Conservation (phyloP, 306 rosid genomes). For the Trifolium subterraneum region DNA sequence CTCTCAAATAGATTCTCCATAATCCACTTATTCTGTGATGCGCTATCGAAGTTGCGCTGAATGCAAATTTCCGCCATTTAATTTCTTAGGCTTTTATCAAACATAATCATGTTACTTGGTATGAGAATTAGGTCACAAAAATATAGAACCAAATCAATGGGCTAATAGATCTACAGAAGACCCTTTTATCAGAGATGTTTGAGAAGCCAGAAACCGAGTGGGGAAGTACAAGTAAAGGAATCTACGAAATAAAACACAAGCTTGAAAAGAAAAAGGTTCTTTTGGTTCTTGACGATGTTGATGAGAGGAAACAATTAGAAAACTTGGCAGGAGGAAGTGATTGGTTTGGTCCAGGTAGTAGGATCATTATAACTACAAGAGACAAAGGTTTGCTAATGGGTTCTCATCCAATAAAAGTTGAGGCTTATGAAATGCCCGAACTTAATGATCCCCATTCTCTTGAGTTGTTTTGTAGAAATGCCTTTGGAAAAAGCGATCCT, state of each 20-base stretch:
- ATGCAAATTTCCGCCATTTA: too few species aligned
- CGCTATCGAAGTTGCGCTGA: too few species aligned
- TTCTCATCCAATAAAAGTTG: background rate
- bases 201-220: too few species aligned
- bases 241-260: background rate
- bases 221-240: too few species aligned
- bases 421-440: constrained; percentile 14
- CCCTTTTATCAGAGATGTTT: background rate
- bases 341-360: constrained; percentile 36
- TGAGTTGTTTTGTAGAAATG: constrained; percentile 27
- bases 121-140: too few species aligned
- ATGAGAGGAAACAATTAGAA: background rate
- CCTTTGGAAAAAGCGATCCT: constrained; percentile 11
- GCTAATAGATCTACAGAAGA: background rate
- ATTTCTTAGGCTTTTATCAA: too few species aligned
- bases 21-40: too few species aligned
- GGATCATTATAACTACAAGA: constrained; percentile 36
- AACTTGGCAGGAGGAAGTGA: constrained; percentile 31
- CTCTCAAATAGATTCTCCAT: too few species aligned
- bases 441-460: background rate
- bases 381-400: constrained; percentile 11
- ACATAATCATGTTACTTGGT: too few species aligned
- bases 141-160: background rate
- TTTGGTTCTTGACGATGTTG: constrained; percentile 39
- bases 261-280: background rate